These are phyloP conservation scores for Porpolomopsis calyptriformis DNA, from an alignment of 768 basidiomycete genomes.

Conservation along the genomic window DNA sequence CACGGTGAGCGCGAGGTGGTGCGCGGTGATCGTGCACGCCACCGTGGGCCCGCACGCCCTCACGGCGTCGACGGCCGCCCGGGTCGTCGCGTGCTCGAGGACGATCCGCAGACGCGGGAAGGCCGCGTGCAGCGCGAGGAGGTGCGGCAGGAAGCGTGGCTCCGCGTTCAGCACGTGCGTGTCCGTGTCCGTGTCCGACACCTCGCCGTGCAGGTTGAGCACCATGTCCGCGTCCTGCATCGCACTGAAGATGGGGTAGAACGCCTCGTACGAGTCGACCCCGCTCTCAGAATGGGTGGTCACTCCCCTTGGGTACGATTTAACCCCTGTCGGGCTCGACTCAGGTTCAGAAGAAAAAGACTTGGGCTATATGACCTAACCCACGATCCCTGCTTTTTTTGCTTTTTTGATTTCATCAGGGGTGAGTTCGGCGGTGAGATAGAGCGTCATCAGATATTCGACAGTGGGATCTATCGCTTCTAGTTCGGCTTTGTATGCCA, in stretches of 20 bases:
- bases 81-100: slow-evolving; percentile 92
- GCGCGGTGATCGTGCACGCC: slow-evolving; percentile 93
- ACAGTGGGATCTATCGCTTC: slow-evolving; percentile 64
- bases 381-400: slow-evolving; percentile 70
- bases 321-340: slow-evolving; percentile 51
- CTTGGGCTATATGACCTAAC: slow-evolving; percentile 26
- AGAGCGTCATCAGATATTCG: slow-evolving; percentile 92
- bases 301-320: slow-evolving; percentile 94
- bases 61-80: slow-evolving; percentile 82
- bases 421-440: slow-evolving; percentile 85
- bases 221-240: slow-evolving; percentile 95
- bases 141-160: slow-evolving; percentile 76
- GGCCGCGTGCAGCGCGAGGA: slow-evolving; percentile 63
- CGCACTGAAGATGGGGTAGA: slow-evolving; percentile 85
- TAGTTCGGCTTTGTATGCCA: slow-evolving; percentile 70
- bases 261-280: slow-evolving; percentile 89
- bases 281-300: slow-evolving; percentile 96
- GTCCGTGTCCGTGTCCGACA: slow-evolving; percentile 70
- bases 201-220: slow-evolving; percentile 92
- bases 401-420: slow-evolving; percentile 88
- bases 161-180: slow-evolving; percentile 93
- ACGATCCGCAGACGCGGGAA: slow-evolving; percentile 93
- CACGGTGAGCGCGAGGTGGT: slow-evolving; percentile 87
- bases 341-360: neutral
- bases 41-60: slow-evolving; percentile 71